Base-by-base conservation (phyloP, 345 rosid genomes). In the Brassica carinata region DNA sequence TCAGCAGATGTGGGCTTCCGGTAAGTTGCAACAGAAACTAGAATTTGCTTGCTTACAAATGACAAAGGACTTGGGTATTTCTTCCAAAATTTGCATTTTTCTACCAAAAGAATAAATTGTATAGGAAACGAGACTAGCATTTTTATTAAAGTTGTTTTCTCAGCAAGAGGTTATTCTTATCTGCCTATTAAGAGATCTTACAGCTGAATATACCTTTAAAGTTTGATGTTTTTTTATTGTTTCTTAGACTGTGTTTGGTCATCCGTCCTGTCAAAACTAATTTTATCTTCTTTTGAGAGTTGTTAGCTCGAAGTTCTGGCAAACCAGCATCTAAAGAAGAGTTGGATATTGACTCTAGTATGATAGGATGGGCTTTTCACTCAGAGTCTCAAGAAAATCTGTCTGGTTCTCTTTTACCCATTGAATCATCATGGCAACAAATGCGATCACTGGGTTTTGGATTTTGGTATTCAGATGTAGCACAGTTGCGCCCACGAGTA, bases 311-410 rank as follows among this genome's bases (percentile, higher is more conserved):
- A 81, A 88, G 84, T 61, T 86, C 73, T 89, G 92, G 91, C 74
- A 86, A 86, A 83, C 74, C 82, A 79, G 85, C 94, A 61, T 83
- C 92, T 72, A 14, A 76, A 73, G 93, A 88, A 74, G 94, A 91
- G 75, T 75, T 92, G 83, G 86, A 74, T 76, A 82, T 87, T 82
- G 93, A 91, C 82, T 84, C 92, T 71, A 84, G 87, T 83, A 81
- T 85, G 82, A 87, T 91, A 76, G 88, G 82, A 75, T 94, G 97
- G 96, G 97, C 96, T 74, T 94, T 90, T 86, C 98, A 92, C 78
- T 94, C 97, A 75, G 98, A 91, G 73, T 92, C 92, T 82, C 96
- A 89, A 83, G 98, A 94, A 85, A 86, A 79, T 80, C 83, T 94
- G 76, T 80, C 89, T 74, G 78, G 67, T 71, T 85, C 90, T 76